Evolutionary conservation across 179 eudicot species (phyloP), one percentile per base, ranked within the genome.

Genomic region (Drosera spatulata): DNA sequence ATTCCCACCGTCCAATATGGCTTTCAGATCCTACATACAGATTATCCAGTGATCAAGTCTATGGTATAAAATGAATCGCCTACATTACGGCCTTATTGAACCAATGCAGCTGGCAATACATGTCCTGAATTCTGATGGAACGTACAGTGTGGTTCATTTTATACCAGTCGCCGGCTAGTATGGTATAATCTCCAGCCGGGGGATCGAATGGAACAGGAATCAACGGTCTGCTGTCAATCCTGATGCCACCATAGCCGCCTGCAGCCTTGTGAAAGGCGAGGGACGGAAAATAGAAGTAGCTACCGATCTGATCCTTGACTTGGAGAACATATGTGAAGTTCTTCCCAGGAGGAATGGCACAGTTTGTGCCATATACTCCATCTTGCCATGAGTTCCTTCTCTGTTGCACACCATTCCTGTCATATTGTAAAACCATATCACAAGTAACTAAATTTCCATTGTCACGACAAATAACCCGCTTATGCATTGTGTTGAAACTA

Each of bases 201-300:
- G 75, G 61, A 47, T 75, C 33, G 59, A 57, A 75, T 5, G 79
- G 79, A n/a, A 75, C 75, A 3, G 79, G 79, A 15, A 75, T 75
- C 63, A 67, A 46, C 3, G 75, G 75, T 6, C 79, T 69, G 53
- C 79, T 75, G 52, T 63, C 69, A 2, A 75, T 52, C 50, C 63
- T 63, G 46, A 75, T 71, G 66, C 79, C 69, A 39, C 79, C 79
- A 53, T 66, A 75, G 53, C 75, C 79, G n/a, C 79, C 79, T 0
- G 79, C 79, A 5, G 79, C 75, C 61, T 71, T 75, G 75, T 75
- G 79, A 66, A 75, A 75, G 13, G 72, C 72, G 41, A 75, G 72
- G 15, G 79, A 75, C 2, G 79, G 79, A 50, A 75, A 75, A 39
- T 75, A 75, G 41, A 53, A 75, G 75, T 63, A 75, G 50, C 79